Evolutionary conservation across 2,329 filamentous ascomycete species (phyloP).

Genomic region (Curvularia eragrostidis): DNA sequence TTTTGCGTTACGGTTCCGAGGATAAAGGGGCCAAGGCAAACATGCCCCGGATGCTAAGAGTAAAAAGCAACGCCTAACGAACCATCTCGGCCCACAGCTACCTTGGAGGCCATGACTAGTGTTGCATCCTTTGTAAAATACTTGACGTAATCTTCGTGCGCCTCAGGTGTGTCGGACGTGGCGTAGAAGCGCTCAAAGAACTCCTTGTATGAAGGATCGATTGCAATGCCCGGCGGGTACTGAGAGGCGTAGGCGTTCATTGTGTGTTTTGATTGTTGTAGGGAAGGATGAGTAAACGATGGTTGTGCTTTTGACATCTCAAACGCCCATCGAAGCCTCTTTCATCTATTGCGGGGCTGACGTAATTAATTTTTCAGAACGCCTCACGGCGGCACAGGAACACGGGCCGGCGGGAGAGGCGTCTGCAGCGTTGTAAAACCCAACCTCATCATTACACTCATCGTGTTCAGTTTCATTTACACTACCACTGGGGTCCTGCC

Average conservation of each 20-base stretch:
- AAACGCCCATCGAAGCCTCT: constrained; percentile 11
- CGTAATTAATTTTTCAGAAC: constrained; percentile 3
- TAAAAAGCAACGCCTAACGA: constrained; percentile 11
- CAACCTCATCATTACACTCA: constrained; percentile 1
- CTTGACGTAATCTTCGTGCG: constrained; percentile 58
- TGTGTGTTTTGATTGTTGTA: not conserved
- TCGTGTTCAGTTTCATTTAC: not conserved
- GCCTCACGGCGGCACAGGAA: not conserved
- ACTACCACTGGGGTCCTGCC: not conserved
- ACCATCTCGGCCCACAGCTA: constrained; percentile 56
- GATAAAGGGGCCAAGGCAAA: not conserved
- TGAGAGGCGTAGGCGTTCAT: constrained; percentile 46
- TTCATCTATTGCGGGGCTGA: constrained; percentile 8
- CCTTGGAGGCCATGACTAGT: constrained; percentile 61
- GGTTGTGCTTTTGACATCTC: constrained; percentile 7
- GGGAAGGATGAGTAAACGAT: constrained; percentile 2
- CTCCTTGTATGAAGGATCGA: constrained; percentile 51
- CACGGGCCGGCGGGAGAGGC: constrained; percentile 18
- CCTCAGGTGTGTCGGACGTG: constrained; percentile 56
- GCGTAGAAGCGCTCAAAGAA: constrained; percentile 58
- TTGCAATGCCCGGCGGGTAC: constrained; percentile 44
- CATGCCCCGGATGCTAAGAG: not conserved
- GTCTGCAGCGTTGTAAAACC: constrained; percentile 3
- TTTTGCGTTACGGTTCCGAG: not conserved
- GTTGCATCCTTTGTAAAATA: constrained; percentile 58